Percentiles rank a stretch among this genome's conserved stretches.
phyloP scores from a whole-genome alignment of 2,329 filamentous ascomycete species.

The Microcyclosporella mali region DNA sequence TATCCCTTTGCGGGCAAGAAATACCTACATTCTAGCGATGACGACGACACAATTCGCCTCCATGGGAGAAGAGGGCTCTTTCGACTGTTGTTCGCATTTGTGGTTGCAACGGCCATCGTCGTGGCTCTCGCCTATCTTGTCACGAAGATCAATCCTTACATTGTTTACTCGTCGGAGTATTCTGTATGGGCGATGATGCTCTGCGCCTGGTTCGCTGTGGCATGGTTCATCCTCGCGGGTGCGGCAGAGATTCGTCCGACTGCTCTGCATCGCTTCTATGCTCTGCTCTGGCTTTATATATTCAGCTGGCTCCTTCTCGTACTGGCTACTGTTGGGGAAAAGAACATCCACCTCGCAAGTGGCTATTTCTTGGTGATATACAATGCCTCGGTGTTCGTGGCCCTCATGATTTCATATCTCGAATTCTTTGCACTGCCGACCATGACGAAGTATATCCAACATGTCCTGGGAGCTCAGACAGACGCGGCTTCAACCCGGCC shows the following conservation, averaged over 20 bases:
- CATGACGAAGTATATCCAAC: conserved; percentile 64
- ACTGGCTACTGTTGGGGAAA: conserved; percentile 65
- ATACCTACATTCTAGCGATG: conserved; percentile 54
- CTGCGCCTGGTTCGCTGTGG: conserved; percentile 69
- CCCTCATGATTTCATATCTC: conserved; percentile 66
- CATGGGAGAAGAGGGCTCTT: conserved; percentile 77
- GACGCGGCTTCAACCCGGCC: conserved; percentile 21
- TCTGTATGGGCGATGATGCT: conserved; percentile 81
- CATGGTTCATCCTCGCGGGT: conserved; percentile 76
- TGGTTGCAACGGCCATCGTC: conserved; percentile 61
- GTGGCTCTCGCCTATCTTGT: conserved; percentile 69
- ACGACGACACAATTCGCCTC: conserved; percentile 55
- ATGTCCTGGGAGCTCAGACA: conserved; percentile 38
- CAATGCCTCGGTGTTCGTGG: conserved; percentile 67
- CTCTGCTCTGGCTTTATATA: conserved; percentile 75
- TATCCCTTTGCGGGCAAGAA: conserved; percentile 73
- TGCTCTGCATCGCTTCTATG: conserved; percentile 76
- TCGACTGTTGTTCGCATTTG: conserved; percentile 71
- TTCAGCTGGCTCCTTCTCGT: conserved; percentile 69
- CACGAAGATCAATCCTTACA: conserved; percentile 77
- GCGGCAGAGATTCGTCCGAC: conserved; percentile 76
- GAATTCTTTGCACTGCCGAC: conserved; percentile 69
- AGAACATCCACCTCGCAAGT: conserved; percentile 64
- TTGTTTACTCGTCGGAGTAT: conserved; percentile 85
- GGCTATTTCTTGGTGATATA: conserved; percentile 80